phyloP scores from a whole-genome alignment of 2,329 filamentous ascomycete genomes.

The Truncatella angustata region DNA sequence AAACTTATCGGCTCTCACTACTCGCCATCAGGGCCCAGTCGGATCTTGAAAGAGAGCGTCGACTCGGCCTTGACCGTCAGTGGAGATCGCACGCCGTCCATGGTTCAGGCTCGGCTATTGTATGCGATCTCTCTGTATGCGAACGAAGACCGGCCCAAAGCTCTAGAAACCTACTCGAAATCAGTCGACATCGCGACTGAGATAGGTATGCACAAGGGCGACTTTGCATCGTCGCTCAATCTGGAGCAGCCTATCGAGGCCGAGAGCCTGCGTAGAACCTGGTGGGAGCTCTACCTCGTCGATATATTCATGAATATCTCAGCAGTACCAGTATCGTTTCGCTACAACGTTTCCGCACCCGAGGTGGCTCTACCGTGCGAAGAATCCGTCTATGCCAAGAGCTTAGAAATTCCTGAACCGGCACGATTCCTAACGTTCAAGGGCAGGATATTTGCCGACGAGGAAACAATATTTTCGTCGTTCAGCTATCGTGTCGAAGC shows the following conservation, averaged over 20 bases:
- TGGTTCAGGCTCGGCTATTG: neutral
- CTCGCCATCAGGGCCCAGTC: neutral
- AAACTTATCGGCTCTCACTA: neutral
- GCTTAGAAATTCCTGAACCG: neutral
- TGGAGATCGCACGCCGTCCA: neutral
- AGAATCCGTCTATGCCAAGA: neutral
- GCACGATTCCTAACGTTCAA: neutral
- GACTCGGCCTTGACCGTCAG: neutral
- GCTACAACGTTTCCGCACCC: neutral
- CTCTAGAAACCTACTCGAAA: neutral
- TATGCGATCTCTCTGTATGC: neutral
- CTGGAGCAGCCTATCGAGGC: neutral
- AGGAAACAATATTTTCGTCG: neutral
- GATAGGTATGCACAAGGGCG: neutral
- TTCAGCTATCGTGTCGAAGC: neutral
- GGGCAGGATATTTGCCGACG: neutral
- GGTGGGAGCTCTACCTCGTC: slow-evolving; percentile 4
- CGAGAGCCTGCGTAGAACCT: neutral
- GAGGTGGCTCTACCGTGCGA: neutral
- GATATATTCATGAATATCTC: slow-evolving; percentile 4
- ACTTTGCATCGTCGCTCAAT: neutral
- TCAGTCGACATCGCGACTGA: neutral
- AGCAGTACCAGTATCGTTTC: neutral
- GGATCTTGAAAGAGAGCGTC: neutral
- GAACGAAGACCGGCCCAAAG: neutral